Evolutionary conservation across 805 yeast species (phyloP).

Genomic region (Starmera dryadoides): DNA sequence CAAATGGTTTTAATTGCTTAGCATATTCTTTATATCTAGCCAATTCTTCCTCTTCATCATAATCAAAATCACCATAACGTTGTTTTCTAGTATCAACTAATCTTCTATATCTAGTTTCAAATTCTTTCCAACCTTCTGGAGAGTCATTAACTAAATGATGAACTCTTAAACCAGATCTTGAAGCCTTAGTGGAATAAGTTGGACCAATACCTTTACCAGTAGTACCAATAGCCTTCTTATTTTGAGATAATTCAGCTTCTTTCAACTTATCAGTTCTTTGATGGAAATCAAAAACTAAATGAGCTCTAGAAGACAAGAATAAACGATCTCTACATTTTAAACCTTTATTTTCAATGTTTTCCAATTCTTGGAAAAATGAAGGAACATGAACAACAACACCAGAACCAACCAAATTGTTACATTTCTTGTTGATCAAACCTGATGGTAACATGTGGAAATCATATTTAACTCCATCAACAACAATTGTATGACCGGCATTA

Average conservation of each 20-base stretch:
- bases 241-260: constrained; percentile 71
- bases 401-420: constrained; percentile 84
- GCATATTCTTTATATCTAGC: constrained; percentile 68
- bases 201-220: constrained; percentile 99
- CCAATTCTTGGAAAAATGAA: constrained; percentile 82
- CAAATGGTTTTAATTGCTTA: constrained; percentile 77
- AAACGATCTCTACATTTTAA: constrained; percentile 55
- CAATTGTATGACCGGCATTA: constrained; percentile 99
- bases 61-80: constrained; percentile 91
- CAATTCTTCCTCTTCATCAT: constrained; percentile 76
- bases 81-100: constrained; percentile 73
- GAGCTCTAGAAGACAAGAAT: constrained; percentile 89
- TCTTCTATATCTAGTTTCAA: constrained; percentile 69
- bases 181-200: constrained; percentile 92
- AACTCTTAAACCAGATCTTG: constrained; percentile 93
- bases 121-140: constrained; percentile 90
- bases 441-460: constrained; percentile 99
- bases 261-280: constrained; percentile 94
- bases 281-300: constrained; percentile 95
- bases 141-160: constrained; percentile 90
- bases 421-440: constrained; percentile 91
- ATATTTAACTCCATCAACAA: constrained; percentile 79
- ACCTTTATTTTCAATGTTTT: constrained; percentile 76
- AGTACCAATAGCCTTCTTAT: constrained; percentile 87
- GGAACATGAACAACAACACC: constrained; percentile 97